These are phyloP conservation scores for Phtheirospermum japonicum DNA, from an alignment of 257 asterid species.

Conservation along the genomic window DNA sequence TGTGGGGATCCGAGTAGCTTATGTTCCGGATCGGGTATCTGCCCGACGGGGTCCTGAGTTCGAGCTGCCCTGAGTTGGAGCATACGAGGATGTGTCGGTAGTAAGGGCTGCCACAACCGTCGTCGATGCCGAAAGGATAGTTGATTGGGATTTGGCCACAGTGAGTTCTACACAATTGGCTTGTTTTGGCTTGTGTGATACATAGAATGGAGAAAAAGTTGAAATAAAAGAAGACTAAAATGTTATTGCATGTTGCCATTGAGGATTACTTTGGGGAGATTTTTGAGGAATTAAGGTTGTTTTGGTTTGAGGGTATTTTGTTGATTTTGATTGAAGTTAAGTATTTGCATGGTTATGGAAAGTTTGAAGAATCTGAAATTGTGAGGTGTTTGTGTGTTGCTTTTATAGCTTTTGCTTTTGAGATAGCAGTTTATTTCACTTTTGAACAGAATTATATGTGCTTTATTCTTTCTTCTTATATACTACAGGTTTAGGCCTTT, in stretches of 20 bases:
- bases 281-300: constrained; percentile 25
- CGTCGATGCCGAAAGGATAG: constrained; percentile 88
- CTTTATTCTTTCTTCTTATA: constrained; percentile 35
- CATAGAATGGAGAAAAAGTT: constrained; percentile 16
- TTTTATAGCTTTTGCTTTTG: constrained; percentile 40
- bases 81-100: constrained; percentile 63
- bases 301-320: constrained; percentile 23
- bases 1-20: constrained; percentile 76
- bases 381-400: constrained; percentile 14
- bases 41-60: constrained; percentile 86
- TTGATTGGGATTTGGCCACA: constrained; percentile 71
- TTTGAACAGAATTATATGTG: constrained; percentile 17
- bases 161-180: constrained; percentile 50
- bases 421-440: constrained; percentile 21
- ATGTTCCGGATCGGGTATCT: constrained; percentile 54
- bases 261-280: neutral
- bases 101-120: constrained; percentile 91
- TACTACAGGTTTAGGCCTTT: neutral
- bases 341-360: constrained; percentile 11
- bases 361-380: constrained; percentile 28
- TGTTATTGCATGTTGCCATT: constrained; percentile 31
- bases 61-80: constrained; percentile 47
- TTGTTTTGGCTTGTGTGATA: constrained; percentile 41
- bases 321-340: constrained; percentile 16
- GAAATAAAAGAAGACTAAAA: neutral